phyloP scores from a whole-genome alignment of 768 basidiomycete species.

The Trametes punicea region DNA sequence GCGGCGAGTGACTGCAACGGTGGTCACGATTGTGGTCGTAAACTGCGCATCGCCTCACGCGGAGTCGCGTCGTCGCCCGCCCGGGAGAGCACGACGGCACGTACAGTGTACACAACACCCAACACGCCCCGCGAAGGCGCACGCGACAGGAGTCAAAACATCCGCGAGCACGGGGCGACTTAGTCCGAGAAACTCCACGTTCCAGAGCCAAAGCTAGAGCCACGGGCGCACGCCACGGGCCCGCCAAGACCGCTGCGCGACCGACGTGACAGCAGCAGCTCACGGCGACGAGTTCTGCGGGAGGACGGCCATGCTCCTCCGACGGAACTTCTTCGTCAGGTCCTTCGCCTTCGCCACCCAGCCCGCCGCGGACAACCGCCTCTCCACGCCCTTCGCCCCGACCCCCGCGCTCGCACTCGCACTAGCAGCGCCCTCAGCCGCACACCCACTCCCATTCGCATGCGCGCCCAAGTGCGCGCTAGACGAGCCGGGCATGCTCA shows the following conservation, averaged over 20 bases:
- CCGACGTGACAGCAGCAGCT: neutral
- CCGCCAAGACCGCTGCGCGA: neutral
- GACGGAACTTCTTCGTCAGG: slow-evolving; percentile 21
- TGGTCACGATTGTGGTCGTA: too few relatives aligned
- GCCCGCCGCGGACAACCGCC: slow-evolving; percentile 5
- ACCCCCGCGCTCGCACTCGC: neutral
- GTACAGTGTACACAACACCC: too few relatives aligned
- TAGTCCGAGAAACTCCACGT: too few relatives aligned
- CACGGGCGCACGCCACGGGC: neutral
- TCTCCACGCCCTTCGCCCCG: slow-evolving; percentile 7
- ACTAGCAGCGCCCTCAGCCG: neutral
- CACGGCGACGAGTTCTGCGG: slow-evolving; percentile 13
- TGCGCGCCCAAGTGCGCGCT: neutral
- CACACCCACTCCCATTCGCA: neutral
- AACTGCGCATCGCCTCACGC: too few relatives aligned
- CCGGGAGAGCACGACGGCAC: too few relatives aligned
- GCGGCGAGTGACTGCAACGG: too few relatives aligned
- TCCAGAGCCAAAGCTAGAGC: neutral
- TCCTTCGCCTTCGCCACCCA: slow-evolving; percentile 27
- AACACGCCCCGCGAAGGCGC: too few relatives aligned
- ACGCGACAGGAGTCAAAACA: too few relatives aligned
- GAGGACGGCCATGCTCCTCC: slow-evolving; percentile 25
- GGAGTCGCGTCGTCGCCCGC: too few relatives aligned
- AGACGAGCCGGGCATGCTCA: slow-evolving; percentile 12
- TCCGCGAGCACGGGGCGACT: too few relatives aligned